Base-by-base conservation (phyloP, 164 flowering plant species). In the Annona squamosa region DNA sequence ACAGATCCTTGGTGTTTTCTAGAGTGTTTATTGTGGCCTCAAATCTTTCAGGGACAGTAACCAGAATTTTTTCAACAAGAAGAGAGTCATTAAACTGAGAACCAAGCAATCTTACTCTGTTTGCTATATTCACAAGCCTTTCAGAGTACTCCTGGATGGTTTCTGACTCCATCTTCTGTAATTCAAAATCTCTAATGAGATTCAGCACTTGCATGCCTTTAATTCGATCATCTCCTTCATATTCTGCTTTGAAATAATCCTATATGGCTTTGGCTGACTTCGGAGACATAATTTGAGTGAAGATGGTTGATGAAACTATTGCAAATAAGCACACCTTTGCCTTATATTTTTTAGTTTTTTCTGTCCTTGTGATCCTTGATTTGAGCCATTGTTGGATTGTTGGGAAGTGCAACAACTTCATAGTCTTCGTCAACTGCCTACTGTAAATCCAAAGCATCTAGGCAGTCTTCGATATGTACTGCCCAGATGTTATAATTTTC, bases 71-170 rank as follows among this genome's bases (percentile, higher is more conserved):
- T 41, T 67, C 46, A 42, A 67, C 69, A 13, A 67, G 10, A 12
- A 17, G 10, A 67, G 45, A 42, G 43, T 67, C 64, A 62, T n/a
- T 16, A 62, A 62, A 62, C 16, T 62, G 3, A 62, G 37, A 16
- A 62, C 64, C 64, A 62, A 62, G 64, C 16, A 67, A 16, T 41
- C 69, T 67, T 67, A 67, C 69, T 45, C 43, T 67, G 69, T 67
- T 67, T 13, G 26, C 69, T 37, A 67, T 67, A 41, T n/a, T 26
- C 16, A 67, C 46, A 41, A 67, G 69, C 10, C 69, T 67, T 44
- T 67, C 69, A 43, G 69, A 67, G 18, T 67, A 67, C 10, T 67
- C 69, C 43, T 68, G 18, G 18, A 68, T 48, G 16, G 71, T 68
- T 68, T 68, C 59, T 45, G 59, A 47, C 16, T 68, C 59, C 56